These are phyloP conservation scores for Setaria viridis DNA, from an alignment of 202 grass and related monocot genomes.

Conservation along the genomic window DNA sequence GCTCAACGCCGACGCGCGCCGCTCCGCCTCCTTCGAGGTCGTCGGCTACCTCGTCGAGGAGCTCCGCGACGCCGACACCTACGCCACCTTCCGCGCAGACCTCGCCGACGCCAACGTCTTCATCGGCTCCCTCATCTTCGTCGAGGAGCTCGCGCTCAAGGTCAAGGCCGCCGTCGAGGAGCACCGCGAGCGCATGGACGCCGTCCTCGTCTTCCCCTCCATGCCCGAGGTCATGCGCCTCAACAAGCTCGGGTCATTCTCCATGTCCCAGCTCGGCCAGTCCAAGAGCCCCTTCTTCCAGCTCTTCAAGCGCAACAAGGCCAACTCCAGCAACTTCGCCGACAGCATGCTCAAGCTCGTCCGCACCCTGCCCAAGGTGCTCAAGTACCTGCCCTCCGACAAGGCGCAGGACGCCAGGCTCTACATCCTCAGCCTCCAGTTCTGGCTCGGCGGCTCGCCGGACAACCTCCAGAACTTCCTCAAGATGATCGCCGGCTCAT, in stretches of 20 bases:
- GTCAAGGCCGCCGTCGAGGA: slow-evolving; percentile 71
- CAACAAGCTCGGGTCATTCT: slow-evolving; percentile 98
- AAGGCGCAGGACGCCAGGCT: slow-evolving; percentile 98
- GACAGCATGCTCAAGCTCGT: slow-evolving; percentile 99
- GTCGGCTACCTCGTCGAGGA: slow-evolving; percentile 95
- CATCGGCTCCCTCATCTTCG: slow-evolving; percentile 99
- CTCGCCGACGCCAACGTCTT: slow-evolving; percentile 88
- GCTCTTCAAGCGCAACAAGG: slow-evolving; percentile 98
- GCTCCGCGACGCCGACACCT: slow-evolving; percentile 77
- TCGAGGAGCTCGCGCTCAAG: slow-evolving; percentile 97
- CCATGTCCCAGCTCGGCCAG: slow-evolving; percentile 97
- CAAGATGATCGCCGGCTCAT: slow-evolving; percentile 91
- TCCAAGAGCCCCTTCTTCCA: slow-evolving; percentile 99
- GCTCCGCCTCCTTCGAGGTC: slow-evolving; percentile 77
- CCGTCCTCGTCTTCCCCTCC: slow-evolving; percentile 94
- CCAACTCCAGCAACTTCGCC: slow-evolving; percentile 79
- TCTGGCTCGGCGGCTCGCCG: slow-evolving; percentile 95
- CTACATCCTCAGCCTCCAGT: slow-evolving; percentile 98
- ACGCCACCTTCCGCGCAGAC: slow-evolving; percentile 77
- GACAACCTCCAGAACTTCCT: slow-evolving; percentile 96
- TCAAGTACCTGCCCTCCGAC: slow-evolving; percentile 97
- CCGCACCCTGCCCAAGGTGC: slow-evolving; percentile 93
- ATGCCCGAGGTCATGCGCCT: slow-evolving; percentile 99
- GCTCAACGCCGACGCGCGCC: slow-evolving; percentile 70
- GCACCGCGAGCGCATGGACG: slow-evolving; percentile 87